phyloP scores from a whole-genome alignment of 2,329 filamentous ascomycete genomes.

The Phialophora chinensis region DNA sequence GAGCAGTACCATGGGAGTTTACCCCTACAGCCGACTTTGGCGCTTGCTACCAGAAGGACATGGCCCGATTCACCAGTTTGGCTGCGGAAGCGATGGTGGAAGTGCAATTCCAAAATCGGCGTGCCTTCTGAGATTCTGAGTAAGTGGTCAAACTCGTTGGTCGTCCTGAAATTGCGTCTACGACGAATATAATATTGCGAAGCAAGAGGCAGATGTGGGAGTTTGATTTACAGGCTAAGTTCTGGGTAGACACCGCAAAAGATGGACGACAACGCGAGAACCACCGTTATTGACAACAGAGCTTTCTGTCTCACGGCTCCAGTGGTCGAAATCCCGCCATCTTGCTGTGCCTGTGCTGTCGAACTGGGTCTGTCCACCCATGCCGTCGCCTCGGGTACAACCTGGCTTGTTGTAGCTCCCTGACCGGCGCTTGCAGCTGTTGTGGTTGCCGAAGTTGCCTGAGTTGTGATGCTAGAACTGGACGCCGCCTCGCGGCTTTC shows the following conservation, averaged over 20 bases:
- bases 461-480: neutral
- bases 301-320: neutral
- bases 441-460: neutral
- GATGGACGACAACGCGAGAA: neutral
- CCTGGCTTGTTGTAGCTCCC: neutral
- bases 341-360: neutral
- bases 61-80: too few relatives aligned
- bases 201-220: too few relatives aligned
- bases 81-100: neutral
- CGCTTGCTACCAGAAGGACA: neutral
- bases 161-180: neutral
- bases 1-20: neutral
- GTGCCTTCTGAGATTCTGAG: neutral
- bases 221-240: too few relatives aligned
- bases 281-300: neutral
- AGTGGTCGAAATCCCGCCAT: neutral
- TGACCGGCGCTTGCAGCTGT: neutral
- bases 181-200: neutral
- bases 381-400: neutral
- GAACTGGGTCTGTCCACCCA: neutral
- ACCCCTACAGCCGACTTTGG: neutral
- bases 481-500: neutral
- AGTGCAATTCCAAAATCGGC: neutral
- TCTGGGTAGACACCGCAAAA: neutral
- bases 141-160: neutral